These are phyloP conservation scores for Prosopis cineraria DNA, from an alignment of 306 rosid species.

Conservation along the genomic window DNA sequence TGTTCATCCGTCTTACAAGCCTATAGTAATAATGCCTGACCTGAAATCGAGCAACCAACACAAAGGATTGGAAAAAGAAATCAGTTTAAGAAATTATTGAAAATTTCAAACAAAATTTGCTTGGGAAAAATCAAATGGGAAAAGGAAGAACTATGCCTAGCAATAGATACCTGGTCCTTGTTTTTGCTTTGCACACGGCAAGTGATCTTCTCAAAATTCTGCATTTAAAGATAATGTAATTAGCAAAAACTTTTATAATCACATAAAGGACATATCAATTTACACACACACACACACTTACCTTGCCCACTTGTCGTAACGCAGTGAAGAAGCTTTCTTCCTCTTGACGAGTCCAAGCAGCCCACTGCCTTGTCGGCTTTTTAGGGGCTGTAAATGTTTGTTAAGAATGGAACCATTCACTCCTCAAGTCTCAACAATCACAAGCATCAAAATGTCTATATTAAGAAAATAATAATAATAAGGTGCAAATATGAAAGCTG, in stretches of 20 bases:
- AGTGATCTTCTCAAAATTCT: slow-evolving; percentile 98
- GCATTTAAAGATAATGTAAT: slow-evolving; percentile 42
- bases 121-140: background rate
- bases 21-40: slow-evolving; percentile 99
- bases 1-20: slow-evolving; percentile 98
- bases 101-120: slow-evolving; percentile 10
- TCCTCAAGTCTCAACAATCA: slow-evolving; percentile 27
- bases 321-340: slow-evolving; percentile 98
- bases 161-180: slow-evolving; percentile 72
- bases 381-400: slow-evolving; percentile 53
- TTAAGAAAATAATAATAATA: background rate
- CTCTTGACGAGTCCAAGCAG: slow-evolving; percentile 99
- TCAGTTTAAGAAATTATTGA: slow-evolving; percentile 18
- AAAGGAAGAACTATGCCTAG: slow-evolving; percentile 2
- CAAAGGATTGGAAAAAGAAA: slow-evolving; percentile 22
- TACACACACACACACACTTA: slow-evolving; percentile 38
- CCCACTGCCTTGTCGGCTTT: slow-evolving; percentile 96
- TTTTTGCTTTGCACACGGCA: slow-evolving; percentile 95
- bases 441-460: slow-evolving; percentile 16
- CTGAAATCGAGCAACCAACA: slow-evolving; percentile 39
- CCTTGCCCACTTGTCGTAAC: slow-evolving; percentile 96
- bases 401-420: slow-evolving; percentile 23
- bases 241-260: slow-evolving; percentile 22
- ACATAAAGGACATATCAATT: slow-evolving; percentile 9
- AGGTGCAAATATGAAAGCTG: background rate